Evolutionary conservation across 352 stramenopile genomes (phyloP), one percentile per base, ranked within the genome.

Genomic region (Peronospora tabacina): DNA sequence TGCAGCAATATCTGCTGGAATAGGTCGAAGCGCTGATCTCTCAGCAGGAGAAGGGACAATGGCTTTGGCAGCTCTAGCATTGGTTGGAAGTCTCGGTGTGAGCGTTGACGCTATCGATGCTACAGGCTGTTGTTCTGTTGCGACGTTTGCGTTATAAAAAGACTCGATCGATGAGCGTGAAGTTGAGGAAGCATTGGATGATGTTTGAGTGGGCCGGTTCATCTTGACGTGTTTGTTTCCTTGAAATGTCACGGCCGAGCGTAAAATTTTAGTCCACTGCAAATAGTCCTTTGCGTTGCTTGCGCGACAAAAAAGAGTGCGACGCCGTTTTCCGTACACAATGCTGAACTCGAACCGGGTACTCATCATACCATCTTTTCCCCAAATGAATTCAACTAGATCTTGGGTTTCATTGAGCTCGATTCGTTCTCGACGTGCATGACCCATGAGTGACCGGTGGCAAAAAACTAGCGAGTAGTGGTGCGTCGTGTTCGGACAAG

Each of bases 271-370:
- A 10, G 61, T 70, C 61, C 61, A 70, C 22, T 58, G 44, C 41
- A 70, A 44, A 36, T 67, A 70, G 6, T 70, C 58, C 13, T 58
- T 61, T 11, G 57, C 58, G 52, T 67, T 52, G 36, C 45, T 53
- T 3, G 62, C 53, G 4, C 62, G 62, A 33, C 52, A 67, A 16
- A 45, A 62, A 7, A 68, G 44, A 4, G 50, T 61, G 11, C 39
- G 54, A 1, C 59, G 59, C 1, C 49, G 59, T 37, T 49, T 44
- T 1, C 49, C 59, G 17, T 66, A 63, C 28, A 64, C 33, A 28
- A 70, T 33, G 11, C 45, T 67, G 51, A 70, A 70, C 26, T 70
- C 62, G 46, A 70, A 67, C 42, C 57, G 44, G 16, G 57, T 61
- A 47, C 52, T 66, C 12, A 67, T 46, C 30, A 61, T 29, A 10